These are phyloP conservation scores for Sarcodon aspratus DNA, from an alignment of 768 basidiomycete species.

Conservation along the genomic window DNA sequence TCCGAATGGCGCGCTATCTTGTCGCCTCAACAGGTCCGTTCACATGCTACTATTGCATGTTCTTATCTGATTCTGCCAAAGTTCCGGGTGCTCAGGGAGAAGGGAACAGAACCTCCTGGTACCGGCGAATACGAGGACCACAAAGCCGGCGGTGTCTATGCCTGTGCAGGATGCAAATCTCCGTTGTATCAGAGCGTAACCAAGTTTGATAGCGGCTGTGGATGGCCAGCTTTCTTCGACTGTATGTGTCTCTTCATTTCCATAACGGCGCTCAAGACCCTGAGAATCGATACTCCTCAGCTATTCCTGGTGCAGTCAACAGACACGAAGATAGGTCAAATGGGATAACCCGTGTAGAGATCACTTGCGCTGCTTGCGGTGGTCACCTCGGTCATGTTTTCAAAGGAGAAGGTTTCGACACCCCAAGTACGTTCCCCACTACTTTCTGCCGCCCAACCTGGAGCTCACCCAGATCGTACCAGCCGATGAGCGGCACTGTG, in stretches of 20 bases:
- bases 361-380: slow-evolving; percentile 82
- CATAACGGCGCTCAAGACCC: not conserved
- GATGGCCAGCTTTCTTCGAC: slow-evolving; percentile 98
- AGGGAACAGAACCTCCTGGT: slow-evolving; percentile 75
- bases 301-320: slow-evolving; percentile 80
- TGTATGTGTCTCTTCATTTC: slow-evolving; percentile 27
- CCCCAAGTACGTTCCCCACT: slow-evolving; percentile 40
- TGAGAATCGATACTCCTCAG: slow-evolving; percentile 23
- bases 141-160: slow-evolving; percentile 54
- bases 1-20: slow-evolving; percentile 79
- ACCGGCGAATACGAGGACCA: slow-evolving; percentile 76
- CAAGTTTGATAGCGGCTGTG: slow-evolving; percentile 89
- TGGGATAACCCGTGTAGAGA: slow-evolving; percentile 72
- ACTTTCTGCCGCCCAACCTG: not conserved
- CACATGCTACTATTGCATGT: not conserved
- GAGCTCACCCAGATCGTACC: not conserved
- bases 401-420: slow-evolving; percentile 78
- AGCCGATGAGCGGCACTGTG: slow-evolving; percentile 83
- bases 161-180: slow-evolving; percentile 70
- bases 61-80: slow-evolving; percentile 16
- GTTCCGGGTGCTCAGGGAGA: slow-evolving; percentile 80
- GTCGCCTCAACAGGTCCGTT: slow-evolving; percentile 66
- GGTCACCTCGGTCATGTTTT: slow-evolving; percentile 95
- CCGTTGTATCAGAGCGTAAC: slow-evolving; percentile 82
- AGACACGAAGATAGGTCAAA: slow-evolving; percentile 61